Conservation (phyloP, 768 basidiomycete species). For the Rhodotorula kratochvilovae region DNA sequence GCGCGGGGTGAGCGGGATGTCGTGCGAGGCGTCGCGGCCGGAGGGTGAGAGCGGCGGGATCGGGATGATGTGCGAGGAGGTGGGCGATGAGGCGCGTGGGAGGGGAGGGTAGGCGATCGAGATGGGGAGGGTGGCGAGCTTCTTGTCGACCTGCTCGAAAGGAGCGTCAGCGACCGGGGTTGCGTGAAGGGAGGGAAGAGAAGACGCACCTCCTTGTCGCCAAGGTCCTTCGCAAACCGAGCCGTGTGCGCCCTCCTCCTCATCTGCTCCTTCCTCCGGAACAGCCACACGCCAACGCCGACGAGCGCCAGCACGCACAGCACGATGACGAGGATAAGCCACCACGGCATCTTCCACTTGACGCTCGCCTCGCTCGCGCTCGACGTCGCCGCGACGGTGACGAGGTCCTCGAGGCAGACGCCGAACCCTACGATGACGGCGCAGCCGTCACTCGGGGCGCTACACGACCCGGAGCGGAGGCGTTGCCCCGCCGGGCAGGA, state of each 20-base stretch:
- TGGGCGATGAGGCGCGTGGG: slow-evolving; percentile 3
- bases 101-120: slow-evolving; percentile 32
- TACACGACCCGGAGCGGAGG: slow-evolving; percentile 31
- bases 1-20: slow-evolving; percentile 12
- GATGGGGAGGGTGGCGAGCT: slow-evolving; percentile 23
- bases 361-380: background rate
- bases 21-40: background rate
- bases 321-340: slow-evolving; percentile 23
- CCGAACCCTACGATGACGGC: slow-evolving; percentile 27
- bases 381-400: slow-evolving; percentile 21
- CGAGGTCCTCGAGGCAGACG: slow-evolving; percentile 39
- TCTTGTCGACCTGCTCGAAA: slow-evolving; percentile 21
- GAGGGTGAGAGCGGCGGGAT: background rate
- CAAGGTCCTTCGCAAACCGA: slow-evolving; percentile 25
- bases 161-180: background rate
- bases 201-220: slow-evolving; percentile 28
- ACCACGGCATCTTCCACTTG: slow-evolving; percentile 27
- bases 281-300: slow-evolving; percentile 10
- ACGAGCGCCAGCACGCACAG: background rate
- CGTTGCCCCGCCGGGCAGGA: slow-evolving; percentile 53
- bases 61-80: background rate
- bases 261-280: slow-evolving; percentile 31
- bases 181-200: background rate
- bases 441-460: slow-evolving; percentile 11
- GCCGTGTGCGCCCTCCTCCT: slow-evolving; percentile 23